Base-by-base conservation (phyloP, 2,329 filamentous ascomycete genomes). In the Penicillium sp. region DNA sequence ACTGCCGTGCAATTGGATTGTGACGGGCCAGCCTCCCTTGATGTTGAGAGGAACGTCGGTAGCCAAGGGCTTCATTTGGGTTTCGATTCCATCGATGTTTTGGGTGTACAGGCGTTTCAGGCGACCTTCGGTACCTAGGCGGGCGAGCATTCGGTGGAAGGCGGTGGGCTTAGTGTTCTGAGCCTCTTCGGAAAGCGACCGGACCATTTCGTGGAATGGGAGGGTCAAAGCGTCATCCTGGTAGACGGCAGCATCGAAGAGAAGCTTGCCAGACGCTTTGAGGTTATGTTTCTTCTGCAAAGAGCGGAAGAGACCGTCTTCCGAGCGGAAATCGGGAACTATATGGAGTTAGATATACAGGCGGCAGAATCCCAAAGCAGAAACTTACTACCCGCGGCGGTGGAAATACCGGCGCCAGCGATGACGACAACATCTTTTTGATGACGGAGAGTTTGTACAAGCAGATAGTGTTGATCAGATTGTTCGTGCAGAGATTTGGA, bases 191-290 rank as follows among this genome's bases (percentile, higher is more conserved):
- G 91, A 91, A 66, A 99, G 83, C 67, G 90, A 88, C 69, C 92
- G 89, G 64, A 99, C 91, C 93, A 99, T 97, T 70, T 89, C 87
- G 74, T 99, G 94, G 72, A 99, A 99, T 10, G 89, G 91, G 22
- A 89, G 87, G 1, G 93, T 97, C 11, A 92, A 90, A 21, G 84
- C 83, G 71, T 95, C 88, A 78, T 96, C 90, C 73, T 91, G 92
- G 79, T 99, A 99, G 50, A 99, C 94, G 7, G 93, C 96, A 49
- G 94, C 94, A 76, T 99, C 94, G 70, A 99, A 99, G 1, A 99
- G 83, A 63, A 96, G 88, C 75, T 97, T 97, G 49, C 94, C 94
- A 0, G 94, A 97, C 21, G 89, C 86, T 71, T 96, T 96, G 58
- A 97, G 81, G 64, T 94, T 95, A 75, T 97, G 91, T 69, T 96